Base-by-base conservation (phyloP, 371 early-diverging fungal species). In the Apophysomyces sp. region DNA sequence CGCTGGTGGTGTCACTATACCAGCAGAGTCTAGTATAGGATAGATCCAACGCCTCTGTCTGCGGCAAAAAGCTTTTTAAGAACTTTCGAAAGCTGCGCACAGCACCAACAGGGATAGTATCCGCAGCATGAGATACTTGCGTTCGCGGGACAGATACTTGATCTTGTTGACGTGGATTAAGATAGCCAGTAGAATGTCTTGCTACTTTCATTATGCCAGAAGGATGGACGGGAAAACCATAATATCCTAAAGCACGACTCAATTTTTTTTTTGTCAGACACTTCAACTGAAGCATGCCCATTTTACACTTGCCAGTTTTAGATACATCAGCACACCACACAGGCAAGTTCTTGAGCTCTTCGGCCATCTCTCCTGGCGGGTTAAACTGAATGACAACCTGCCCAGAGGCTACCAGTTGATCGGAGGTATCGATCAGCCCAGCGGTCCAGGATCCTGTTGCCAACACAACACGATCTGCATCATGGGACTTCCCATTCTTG, bases 371-470 rank as follows among this genome's bases (percentile, higher is more conserved):
- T 15, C 62, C 30, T 2, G 71, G 69, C 8, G 69, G 66, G 15
- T 65, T 55, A 55, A 85, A 74, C 7, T 84, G 85, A 21, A 84
- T 60, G 3, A 87, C 87, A 21, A 82, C 69, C 60, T 84, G 82
- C 11, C 83, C 85, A 9, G 79, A 69, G 1, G 87, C 82, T 2
- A 62, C 62, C 27, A 83, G 62, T 28, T 76, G 59, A 21, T 68
- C 59, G 16, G 65, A 61, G 63, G 81, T 64, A 28, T 81, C 77
- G 0, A 87, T 58, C 34, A 84, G 8, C 0, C 77, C 69, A 0
- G 80, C 69, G 4, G 83, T 80, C 87, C 87, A 87, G 24, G 83
- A 70, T 3, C 86, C 87, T 0, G 84, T 75, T 2, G 83, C 75
- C n/a, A 84, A 61, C 8, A 87, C 18, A 0, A 87, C 82, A 11